Evolutionary conservation across 2,329 filamentous ascomycete genomes (phyloP).

Genomic region (Pestalotiopsis sp.): DNA sequence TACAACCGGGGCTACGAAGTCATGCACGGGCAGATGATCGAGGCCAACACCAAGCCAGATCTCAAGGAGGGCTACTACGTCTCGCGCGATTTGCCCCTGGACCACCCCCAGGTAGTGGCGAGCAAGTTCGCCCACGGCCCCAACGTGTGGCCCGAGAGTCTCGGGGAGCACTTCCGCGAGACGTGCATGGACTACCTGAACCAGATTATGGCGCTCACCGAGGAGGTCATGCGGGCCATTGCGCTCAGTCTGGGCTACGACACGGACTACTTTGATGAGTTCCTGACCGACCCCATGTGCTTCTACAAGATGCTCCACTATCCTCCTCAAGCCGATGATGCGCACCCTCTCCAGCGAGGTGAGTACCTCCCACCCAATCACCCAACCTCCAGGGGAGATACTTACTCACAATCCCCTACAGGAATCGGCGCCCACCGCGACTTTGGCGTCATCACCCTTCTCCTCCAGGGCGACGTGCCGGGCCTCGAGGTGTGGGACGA

Average conservation of each 20-base stretch:
- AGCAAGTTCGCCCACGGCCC: slow-evolving; percentile 9
- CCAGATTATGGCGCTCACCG: not conserved
- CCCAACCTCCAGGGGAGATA: not conserved
- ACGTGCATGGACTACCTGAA: slow-evolving; percentile 8
- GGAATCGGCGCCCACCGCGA: slow-evolving; percentile 25
- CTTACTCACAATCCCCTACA: not conserved
- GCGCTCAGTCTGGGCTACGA: not conserved
- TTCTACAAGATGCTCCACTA: slow-evolving; percentile 12
- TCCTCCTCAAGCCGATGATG: not conserved
- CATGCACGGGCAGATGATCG: slow-evolving; percentile 2
- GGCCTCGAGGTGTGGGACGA: slow-evolving; percentile 26
- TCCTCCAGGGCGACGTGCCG: slow-evolving; percentile 24
- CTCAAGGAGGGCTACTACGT: slow-evolving; percentile 13
- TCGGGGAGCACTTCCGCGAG: slow-evolving; percentile 5
- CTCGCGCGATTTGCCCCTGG: not conserved
- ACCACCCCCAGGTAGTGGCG: not conserved
- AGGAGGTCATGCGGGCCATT: not conserved
- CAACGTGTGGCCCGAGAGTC: slow-evolving; percentile 5
- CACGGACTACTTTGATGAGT: slow-evolving; percentile 7
- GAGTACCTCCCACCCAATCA: not conserved
- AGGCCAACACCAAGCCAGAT: not conserved
- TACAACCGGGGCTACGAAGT: slow-evolving; percentile 13
- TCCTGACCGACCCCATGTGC: slow-evolving; percentile 3
- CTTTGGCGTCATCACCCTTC: slow-evolving; percentile 26
- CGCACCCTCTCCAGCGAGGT: not conserved